Conservation (phyloP, 305 asterid species). For the Plantago lanceolata region DNA sequence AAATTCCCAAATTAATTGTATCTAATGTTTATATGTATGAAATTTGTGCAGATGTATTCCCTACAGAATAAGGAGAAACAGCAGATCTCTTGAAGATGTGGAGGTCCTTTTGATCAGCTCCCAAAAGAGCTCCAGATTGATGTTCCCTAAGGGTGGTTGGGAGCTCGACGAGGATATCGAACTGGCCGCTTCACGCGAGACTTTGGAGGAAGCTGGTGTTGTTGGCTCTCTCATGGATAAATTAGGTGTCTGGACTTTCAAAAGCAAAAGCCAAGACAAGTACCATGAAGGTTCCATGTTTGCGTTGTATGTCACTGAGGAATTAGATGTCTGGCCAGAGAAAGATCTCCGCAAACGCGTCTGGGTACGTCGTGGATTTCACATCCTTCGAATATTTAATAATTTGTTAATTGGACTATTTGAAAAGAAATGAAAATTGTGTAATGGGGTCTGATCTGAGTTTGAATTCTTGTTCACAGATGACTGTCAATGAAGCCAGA, state of each 20-base stretch:
- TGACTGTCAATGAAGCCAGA: conserved; percentile 63
- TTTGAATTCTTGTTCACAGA: conserved; percentile 34
- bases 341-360: conserved; percentile 51
- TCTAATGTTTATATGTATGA: conserved; percentile 19
- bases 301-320: conserved; percentile 69
- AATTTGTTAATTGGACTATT: too few species aligned
- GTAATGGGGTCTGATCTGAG: conserved; percentile 25
- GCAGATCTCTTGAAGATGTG: conserved; percentile 49
- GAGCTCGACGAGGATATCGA: conserved; percentile 78
- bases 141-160: conserved; percentile 99
- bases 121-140: conserved; percentile 64
- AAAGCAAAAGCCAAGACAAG: conserved; percentile 87
- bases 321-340: conserved; percentile 86
- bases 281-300: conserved; percentile 84
- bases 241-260: conserved; percentile 81
- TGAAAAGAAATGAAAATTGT: not conserved
- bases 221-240: conserved; percentile 54
- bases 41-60: conserved; percentile 73
- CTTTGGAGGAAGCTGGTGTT: conserved; percentile 91
- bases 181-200: conserved; percentile 81
- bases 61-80: conserved; percentile 43
- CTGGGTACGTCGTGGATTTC: conserved; percentile 53
- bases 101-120: conserved; percentile 77
- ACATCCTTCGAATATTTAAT: too few species aligned
- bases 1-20: conserved; percentile 8